Evolutionary conservation across 805 yeast genomes (phyloP).

Genomic region (Torulaspora maleeae): DNA sequence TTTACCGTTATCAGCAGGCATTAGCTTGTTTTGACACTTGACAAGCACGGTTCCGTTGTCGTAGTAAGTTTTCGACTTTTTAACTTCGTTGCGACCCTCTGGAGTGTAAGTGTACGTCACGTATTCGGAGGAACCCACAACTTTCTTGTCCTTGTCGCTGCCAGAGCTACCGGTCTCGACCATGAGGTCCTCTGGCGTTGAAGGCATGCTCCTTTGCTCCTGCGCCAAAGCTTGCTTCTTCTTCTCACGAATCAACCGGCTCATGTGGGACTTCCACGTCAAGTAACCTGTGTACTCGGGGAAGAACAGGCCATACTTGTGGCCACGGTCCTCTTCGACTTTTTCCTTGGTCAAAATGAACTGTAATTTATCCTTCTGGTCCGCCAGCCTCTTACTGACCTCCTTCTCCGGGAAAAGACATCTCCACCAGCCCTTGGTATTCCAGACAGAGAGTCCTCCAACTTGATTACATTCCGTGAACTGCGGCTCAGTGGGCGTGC

Average conservation of each 20-base stretch:
- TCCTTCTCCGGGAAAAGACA: constrained; percentile 70
- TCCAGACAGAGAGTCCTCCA: constrained; percentile 79
- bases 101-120: constrained; percentile 37
- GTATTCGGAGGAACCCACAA: constrained; percentile 40
- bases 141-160: constrained; percentile 19
- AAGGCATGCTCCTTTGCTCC: constrained; percentile 6
- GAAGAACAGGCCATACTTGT: constrained; percentile 57
- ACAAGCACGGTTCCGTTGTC: constrained; percentile 42
- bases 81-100: constrained; percentile 44
- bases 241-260: constrained; percentile 40
- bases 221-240: constrained; percentile 4
- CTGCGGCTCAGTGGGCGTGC: constrained; percentile 53
- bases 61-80: constrained; percentile 37
- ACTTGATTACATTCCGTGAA: constrained; percentile 59
- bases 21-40: constrained; percentile 37
- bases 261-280: constrained; percentile 62
- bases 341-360: constrained; percentile 54
- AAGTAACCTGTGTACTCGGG: constrained; percentile 58
- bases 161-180: constrained; percentile 10
- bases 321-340: constrained; percentile 42
- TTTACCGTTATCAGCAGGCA: constrained; percentile 38
- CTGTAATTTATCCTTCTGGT: constrained; percentile 22
- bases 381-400: constrained; percentile 34
- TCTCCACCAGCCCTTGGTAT: constrained; percentile 79
- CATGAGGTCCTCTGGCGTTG: constrained; percentile 30